Percentiles rank a stretch among this genome's conserved stretches.
Evolutionary conservation across 2,329 filamentous ascomycete genomes (phyloP).

Genomic region (Claviceps monticola): DNA sequence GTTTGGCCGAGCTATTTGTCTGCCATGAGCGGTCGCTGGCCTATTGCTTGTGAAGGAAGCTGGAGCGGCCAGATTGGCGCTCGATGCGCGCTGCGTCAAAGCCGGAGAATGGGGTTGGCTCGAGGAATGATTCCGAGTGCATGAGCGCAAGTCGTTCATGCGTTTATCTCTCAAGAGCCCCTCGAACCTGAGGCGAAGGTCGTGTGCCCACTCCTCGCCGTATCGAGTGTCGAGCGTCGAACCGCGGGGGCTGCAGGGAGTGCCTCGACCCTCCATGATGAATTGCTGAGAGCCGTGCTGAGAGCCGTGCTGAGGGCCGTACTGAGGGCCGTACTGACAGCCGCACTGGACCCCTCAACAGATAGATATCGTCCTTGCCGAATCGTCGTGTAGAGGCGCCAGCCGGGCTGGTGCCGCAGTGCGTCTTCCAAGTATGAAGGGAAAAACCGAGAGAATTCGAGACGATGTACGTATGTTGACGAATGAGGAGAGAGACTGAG

Average conservation of each 20-base stretch:
- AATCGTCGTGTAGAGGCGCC: neutral
- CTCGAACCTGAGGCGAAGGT: conserved; percentile 73
- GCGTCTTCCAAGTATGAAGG: neutral
- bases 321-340: no score
- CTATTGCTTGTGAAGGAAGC: conserved; percentile 26
- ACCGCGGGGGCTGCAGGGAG: conserved; percentile 17
- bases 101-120: conserved; percentile 42
- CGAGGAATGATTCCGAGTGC: conserved; percentile 46
- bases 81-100: conserved; percentile 36
- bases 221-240: conserved; percentile 25
- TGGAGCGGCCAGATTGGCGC: conserved; percentile 29
- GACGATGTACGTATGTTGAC: neutral
- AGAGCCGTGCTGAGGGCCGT: no score
- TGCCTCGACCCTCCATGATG: conserved; percentile 26
- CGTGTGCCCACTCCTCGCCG: conserved; percentile 63
- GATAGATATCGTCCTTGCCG: neutral
- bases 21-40: conserved; percentile 32
- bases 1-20: conserved; percentile 16
- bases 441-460: neutral
- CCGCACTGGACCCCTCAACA: neutral
- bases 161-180: conserved; percentile 74
- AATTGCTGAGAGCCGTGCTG: neutral
- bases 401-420: neutral
- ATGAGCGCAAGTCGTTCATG: conserved; percentile 57
- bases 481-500: neutral